Percentiles rank a stretch among this genome's conserved stretches.
phyloP scores from a whole-genome alignment of 2,329 filamentous ascomycete genomes.

The Chaetomium olivaceum region DNA sequence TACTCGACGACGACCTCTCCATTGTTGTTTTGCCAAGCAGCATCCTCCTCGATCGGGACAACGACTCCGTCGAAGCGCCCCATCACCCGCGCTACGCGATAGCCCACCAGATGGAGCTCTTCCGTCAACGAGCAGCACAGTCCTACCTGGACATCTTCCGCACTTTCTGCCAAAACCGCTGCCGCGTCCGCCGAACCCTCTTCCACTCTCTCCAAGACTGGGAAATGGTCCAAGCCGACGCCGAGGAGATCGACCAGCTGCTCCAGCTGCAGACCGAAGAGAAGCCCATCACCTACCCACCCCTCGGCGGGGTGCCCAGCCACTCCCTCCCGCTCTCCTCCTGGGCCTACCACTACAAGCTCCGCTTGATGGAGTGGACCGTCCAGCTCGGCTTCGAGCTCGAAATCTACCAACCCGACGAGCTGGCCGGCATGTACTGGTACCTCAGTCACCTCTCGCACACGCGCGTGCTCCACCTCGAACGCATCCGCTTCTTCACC shows the following conservation, averaged over 20 bases:
- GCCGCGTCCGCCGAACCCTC: slow-evolving; percentile 83
- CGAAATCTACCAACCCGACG: slow-evolving; percentile 82
- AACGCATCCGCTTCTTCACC: slow-evolving; percentile 70
- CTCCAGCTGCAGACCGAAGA: slow-evolving; percentile 64
- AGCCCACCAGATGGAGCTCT: slow-evolving; percentile 70
- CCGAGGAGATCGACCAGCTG: slow-evolving; percentile 72
- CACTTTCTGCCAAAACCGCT: slow-evolving; percentile 85
- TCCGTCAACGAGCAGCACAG: slow-evolving; percentile 61
- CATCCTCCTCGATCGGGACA: slow-evolving; percentile 68
- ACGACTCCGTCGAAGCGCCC: slow-evolving; percentile 74
- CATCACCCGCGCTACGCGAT: slow-evolving; percentile 74
- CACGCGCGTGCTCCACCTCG: slow-evolving; percentile 66
- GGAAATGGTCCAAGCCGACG: slow-evolving; percentile 80
- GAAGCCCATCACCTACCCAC: slow-evolving; percentile 54
- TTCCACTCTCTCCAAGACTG: slow-evolving; percentile 81
- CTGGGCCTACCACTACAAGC: slow-evolving; percentile 88
- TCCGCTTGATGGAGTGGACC: slow-evolving; percentile 83
- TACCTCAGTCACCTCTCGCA: slow-evolving; percentile 75
- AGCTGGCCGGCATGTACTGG: slow-evolving; percentile 88
- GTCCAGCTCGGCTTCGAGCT: slow-evolving; percentile 94
- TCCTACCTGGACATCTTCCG: slow-evolving; percentile 83
- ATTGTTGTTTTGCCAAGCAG: slow-evolving; percentile 73
- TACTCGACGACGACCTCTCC: slow-evolving; percentile 81
- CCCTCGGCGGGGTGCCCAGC: slow-evolving; percentile 53
- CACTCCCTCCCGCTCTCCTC: slow-evolving; percentile 76